Conservation (phyloP, 2,329 filamentous ascomycete species). For the Lasiodiplodia gonubiensis region DNA sequence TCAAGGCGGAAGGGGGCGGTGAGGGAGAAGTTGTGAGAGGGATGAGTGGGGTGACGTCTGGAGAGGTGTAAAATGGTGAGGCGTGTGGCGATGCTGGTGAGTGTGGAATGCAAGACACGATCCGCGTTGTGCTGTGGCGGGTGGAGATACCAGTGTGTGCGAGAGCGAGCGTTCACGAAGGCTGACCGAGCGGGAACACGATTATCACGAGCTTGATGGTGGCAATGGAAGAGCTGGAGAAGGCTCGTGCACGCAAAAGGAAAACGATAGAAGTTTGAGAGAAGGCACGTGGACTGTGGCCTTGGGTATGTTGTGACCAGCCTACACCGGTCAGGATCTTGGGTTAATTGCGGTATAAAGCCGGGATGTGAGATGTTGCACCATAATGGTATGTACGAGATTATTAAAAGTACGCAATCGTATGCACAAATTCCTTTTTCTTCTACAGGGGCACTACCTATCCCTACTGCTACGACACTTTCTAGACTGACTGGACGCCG, state of each 20-base stretch:
- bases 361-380: not conserved
- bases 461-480: not conserved
- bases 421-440: not conserved
- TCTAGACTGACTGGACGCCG: not conserved
- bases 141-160: not conserved
- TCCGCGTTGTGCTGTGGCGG: not conserved
- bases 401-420: not conserved
- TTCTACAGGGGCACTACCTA: not conserved
- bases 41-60: not conserved
- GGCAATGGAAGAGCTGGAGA: not conserved
- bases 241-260: not conserved
- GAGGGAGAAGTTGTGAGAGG: slow-evolving; percentile 23
- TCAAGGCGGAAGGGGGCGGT: not conserved
- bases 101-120: not conserved
- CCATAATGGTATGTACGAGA: not conserved
- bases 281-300: not conserved
- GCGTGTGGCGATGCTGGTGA: slow-evolving; percentile 5
- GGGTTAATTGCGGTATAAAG: not conserved
- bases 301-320: not conserved
- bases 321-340: not conserved
- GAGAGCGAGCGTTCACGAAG: not conserved
- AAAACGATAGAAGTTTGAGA: not conserved
- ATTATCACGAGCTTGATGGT: not conserved
- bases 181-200: not conserved
- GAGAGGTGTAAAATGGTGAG: not conserved